Base-by-base conservation (phyloP, 129 eudicot species). In the Pittosporum tobira region DNA sequence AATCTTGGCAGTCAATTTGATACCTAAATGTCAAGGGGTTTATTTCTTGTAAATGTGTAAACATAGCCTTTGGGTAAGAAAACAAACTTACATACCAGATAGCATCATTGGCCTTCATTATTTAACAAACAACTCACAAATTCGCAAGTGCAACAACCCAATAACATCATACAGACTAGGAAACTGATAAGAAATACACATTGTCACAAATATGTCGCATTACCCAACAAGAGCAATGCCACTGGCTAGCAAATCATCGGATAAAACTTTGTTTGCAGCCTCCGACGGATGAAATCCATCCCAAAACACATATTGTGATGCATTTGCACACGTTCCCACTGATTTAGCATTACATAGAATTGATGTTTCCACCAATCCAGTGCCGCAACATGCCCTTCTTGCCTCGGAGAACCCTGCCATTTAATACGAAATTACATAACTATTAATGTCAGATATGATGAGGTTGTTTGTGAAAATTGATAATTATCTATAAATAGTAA, bases 371-470 rank as follows among this genome's bases (percentile, higher is more conserved):
- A 90, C 48, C 63, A 86, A 62, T n/a, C 99, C 99, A 18, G 94
- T 62, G 1, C 94, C 99, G 63, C 99, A 91, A 50, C 99, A 91
- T 26, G 96, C 99, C 71, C 76, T 91, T 56, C 99, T 69, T 65
- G 94, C 87, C 75, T 91, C 96, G 59, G 73, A 73, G 61, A 91
- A 91, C 57, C 99, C 99, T 91, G 73, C 62, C 74, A 42, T 20
- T n/a, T 24, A 51, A 11, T 21, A 64, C 22, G 6, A 9, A 40
- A n/a, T 15, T 16, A 15, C 14, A 40, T 4, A 40, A 4, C 1
- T 40, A 40, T 4, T 40, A 4, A 2, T 38, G 8, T 12, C 44
- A 6, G 11, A 14, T 38, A n/a, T 38, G 12, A 14, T 11, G 13
- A 38, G 14, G 44, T 38, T 11, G 10, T 2, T 11, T 38, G 11